Evolutionary conservation across 78 protist species (phyloP).

Genomic region (Planoprotostelium fungivorum): DNA sequence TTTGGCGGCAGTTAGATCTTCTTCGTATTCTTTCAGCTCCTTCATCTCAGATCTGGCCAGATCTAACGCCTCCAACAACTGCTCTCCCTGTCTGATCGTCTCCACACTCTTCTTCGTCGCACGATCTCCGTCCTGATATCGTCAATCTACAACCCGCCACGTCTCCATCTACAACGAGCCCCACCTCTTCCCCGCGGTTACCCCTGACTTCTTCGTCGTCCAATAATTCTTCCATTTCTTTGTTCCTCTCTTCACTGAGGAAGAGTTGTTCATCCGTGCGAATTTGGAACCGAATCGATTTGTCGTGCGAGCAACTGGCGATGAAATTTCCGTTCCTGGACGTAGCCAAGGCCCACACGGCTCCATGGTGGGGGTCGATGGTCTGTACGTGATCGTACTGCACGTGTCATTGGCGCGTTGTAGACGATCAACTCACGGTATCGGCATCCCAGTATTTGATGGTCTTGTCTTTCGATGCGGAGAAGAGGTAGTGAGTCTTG

Average conservation of each 20-base stretch:
- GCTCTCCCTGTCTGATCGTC: slow-evolving; percentile 65
- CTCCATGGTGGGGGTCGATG: slow-evolving; percentile 76
- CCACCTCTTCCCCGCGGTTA: slow-evolving; percentile 28
- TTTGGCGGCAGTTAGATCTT: neutral
- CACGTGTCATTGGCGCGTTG: slow-evolving; percentile 23
- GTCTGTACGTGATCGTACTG: slow-evolving; percentile 59
- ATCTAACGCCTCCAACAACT: slow-evolving; percentile 71
- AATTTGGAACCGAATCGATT: slow-evolving; percentile 64
- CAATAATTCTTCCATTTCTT: slow-evolving; percentile 21
- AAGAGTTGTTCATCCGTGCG: slow-evolving; percentile 84
- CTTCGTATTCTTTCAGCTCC: slow-evolving; percentile 18
- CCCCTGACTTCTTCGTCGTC: slow-evolving; percentile 31
- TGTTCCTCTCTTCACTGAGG: slow-evolving; percentile 20
- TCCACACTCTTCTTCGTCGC: slow-evolving; percentile 51
- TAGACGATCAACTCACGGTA: neutral
- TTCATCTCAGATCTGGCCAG: slow-evolving; percentile 15
- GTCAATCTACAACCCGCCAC: slow-evolving; percentile 1
- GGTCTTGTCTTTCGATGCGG: slow-evolving; percentile 70
- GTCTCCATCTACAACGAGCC: neutral
- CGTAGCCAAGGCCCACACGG: slow-evolving; percentile 63
- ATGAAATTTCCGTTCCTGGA: slow-evolving; percentile 51
- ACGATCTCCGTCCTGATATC: slow-evolving; percentile 13
- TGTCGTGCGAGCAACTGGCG: slow-evolving; percentile 72
- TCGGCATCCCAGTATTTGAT: slow-evolving; percentile 78
- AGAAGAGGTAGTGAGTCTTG: slow-evolving; percentile 86